Evolutionary conservation across 148 eudicot genomes (phyloP), one percentile per base, ranked within the genome.

Genomic region (Chenopodium album): DNA sequence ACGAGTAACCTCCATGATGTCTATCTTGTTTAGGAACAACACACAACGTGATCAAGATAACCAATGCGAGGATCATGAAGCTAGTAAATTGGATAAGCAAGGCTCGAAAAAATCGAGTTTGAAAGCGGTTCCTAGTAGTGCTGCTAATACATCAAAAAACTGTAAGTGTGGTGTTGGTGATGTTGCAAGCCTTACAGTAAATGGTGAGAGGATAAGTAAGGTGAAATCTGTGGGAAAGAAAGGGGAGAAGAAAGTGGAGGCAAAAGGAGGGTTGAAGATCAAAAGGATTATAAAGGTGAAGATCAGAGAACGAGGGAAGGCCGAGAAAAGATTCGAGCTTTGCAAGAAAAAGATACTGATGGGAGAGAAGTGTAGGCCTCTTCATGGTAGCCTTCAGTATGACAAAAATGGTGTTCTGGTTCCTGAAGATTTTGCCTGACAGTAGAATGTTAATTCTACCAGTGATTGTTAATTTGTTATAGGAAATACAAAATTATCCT

Each of bases 261-360:
- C 13, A 29, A 79, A 80, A 79, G 76, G 37, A 71, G 84, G 80
- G 56, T 20, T 71, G 76, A 80, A 7, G 28, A 80, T 84, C 41
- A 85, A 56, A 72, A 62, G 79, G 26, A 75, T 81, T 26, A 46
- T 79, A 4, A 79, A 34, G 85, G 80, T 72, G 10, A 82, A 44
- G 82, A 84, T 62, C 37, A 71, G 44, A 80, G 84, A n/a, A 68
- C 68, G 50, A 78, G 82, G 17, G 76, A 75, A n/a, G 65, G 76
- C 29, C 3, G 91, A 85, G 20, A 76, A 82, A 12, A 28, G 83
- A n/a, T 84, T 60, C 66, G 87, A 87, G 84, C 86, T 91, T 28
- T 91, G 97, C 88, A 92, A 91, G 88, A 91, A 82, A 89, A 91
- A 88, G 89, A 90, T 92, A 56, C 54, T 92, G 79, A 91, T 91